Evolutionary conservation across 345 rosid genomes (phyloP).

Genomic region (Populus alba): DNA sequence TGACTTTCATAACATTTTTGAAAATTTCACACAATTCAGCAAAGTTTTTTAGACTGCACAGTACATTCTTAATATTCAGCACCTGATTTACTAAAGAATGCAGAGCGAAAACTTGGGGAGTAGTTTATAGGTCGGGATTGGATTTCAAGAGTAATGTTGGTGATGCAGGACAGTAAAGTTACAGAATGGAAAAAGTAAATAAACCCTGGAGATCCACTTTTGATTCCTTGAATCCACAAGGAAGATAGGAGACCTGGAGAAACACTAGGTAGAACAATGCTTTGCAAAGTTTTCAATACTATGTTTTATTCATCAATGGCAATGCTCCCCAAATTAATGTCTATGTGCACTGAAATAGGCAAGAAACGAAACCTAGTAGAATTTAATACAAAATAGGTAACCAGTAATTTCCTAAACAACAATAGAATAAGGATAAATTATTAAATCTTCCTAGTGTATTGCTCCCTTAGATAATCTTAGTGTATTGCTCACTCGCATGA

Average conservation of each 20-base stretch:
- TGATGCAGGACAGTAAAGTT: background rate
- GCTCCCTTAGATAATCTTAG: background rate
- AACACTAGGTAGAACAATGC: background rate
- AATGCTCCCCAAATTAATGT: background rate
- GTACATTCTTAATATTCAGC: background rate
- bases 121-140: background rate
- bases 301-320: background rate
- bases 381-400: background rate
- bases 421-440: background rate
- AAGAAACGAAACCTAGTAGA: background rate
- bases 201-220: background rate
- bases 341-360: background rate
- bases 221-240: background rate
- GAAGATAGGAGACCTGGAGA: background rate
- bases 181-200: background rate
- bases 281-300: background rate
- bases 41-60: background rate
- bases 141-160: background rate
- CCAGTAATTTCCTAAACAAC: background rate
- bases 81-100: background rate
- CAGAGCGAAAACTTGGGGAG: background rate
- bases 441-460: background rate
- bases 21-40: background rate
- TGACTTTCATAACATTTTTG: background rate
- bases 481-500: background rate